phyloP scores from a whole-genome alignment of 176 grass and related monocot genomes.

The Metroxylon sagu region DNA sequence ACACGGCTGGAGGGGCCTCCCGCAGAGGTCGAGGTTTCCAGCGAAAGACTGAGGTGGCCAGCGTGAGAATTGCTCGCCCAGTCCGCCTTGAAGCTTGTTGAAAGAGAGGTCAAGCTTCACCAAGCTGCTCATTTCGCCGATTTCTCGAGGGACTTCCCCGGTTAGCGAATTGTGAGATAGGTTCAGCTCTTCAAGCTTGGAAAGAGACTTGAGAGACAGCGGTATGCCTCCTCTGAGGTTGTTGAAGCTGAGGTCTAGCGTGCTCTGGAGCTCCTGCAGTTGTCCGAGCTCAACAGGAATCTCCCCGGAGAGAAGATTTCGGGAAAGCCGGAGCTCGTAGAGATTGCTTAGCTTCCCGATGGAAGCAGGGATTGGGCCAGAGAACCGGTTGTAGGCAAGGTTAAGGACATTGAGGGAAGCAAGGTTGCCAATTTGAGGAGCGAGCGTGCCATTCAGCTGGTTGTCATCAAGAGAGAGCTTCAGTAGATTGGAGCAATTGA shows the following conservation, averaged over 20 bases:
- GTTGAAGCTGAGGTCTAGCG: conserved; percentile 73
- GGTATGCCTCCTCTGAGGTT: conserved; percentile 62
- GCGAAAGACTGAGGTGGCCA: conserved; percentile 57
- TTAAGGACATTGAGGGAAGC: conserved; percentile 74
- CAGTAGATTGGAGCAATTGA: conserved; percentile 69
- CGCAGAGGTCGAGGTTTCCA: conserved; percentile 51
- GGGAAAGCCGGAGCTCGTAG: conserved; percentile 68
- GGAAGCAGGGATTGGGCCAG: conserved; percentile 45
- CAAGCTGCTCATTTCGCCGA: conserved; percentile 75
- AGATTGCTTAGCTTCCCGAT: conserved; percentile 54
- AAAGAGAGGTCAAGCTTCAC: conserved; percentile 66
- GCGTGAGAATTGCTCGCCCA: conserved; percentile 47
- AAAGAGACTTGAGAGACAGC: conserved; percentile 47
- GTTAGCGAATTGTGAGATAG: conserved; percentile 70
- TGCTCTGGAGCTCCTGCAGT: conserved; percentile 78
- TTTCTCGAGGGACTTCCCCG: conserved; percentile 55
- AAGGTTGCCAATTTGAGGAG: conserved; percentile 35
- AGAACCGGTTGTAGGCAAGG: conserved; percentile 63
- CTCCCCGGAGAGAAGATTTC: conserved; percentile 48
- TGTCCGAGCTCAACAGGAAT: conserved; percentile 52
- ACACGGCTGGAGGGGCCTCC: conserved; percentile 47
- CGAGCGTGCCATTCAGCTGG: conserved; percentile 73
- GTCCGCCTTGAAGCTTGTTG: conserved; percentile 50
- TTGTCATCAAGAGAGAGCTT: conserved; percentile 75
- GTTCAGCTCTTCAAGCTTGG: conserved; percentile 88